A percentile compares a stretch with the other conserved stretches of the same genome.
phyloP scores from a whole-genome alignment of 192 early-diverging fungal genomes.

The Coemansia sp. region DNA sequence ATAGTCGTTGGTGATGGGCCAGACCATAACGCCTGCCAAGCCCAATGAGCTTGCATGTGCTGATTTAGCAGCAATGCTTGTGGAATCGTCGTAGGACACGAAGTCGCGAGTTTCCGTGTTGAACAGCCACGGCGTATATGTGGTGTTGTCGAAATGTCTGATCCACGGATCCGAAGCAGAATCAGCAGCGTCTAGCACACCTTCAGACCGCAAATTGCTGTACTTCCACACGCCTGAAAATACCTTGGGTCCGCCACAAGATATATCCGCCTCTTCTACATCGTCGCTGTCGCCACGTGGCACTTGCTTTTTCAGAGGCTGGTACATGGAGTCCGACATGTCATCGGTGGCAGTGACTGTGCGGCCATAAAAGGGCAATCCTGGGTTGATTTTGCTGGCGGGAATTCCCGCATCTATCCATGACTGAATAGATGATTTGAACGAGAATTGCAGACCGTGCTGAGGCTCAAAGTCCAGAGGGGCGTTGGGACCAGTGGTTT shows the following conservation, averaged over 20 bases:
- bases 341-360: slow-evolving; percentile 37
- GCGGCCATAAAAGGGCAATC: slow-evolving; percentile 65
- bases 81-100: slow-evolving; percentile 66
- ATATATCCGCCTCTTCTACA: slow-evolving; percentile 24
- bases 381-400: slow-evolving; percentile 56
- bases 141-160: slow-evolving; percentile 58
- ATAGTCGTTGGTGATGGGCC: slow-evolving; percentile 65
- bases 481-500: slow-evolving; percentile 63
- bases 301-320: slow-evolving; percentile 31
- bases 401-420: slow-evolving; percentile 65
- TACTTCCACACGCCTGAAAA: slow-evolving; percentile 71
- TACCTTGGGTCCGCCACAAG: slow-evolving; percentile 42
- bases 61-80: slow-evolving; percentile 55
- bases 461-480: slow-evolving; percentile 44
- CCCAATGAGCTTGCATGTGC: slow-evolving; percentile 38
- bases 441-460: slow-evolving; percentile 42
- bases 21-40: slow-evolving; percentile 71
- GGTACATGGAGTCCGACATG: slow-evolving; percentile 46
- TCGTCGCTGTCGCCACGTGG: slow-evolving; percentile 62
- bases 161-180: slow-evolving; percentile 59
- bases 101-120: slow-evolving; percentile 58
- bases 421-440: slow-evolving; percentile 43
- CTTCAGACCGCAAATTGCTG: slow-evolving; percentile 60
- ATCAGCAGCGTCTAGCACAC: slow-evolving; percentile 40
- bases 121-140: slow-evolving; percentile 71